Base-by-base conservation (phyloP, 805 yeast species). In the Hanseniaspora mollemarum region DNA sequence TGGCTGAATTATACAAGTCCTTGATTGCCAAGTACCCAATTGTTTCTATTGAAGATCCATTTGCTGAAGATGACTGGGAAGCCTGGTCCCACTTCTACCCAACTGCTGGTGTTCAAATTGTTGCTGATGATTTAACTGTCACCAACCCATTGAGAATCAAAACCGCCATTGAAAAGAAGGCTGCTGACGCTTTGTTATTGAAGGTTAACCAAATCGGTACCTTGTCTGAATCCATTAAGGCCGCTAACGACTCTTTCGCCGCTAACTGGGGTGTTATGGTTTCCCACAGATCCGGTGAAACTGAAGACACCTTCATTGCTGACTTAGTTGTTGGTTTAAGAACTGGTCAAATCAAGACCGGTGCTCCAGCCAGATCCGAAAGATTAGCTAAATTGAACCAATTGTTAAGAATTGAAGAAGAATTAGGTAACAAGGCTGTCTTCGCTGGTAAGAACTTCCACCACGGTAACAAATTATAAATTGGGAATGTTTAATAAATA, bases 241-340 rank as follows among this genome's bases (percentile, higher is more conserved):
- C 97, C 67, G 96, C 97, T 66, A 74, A 84, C 71, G 92, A 84
- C 73, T 85, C 97, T 54, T 88, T 80, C 75, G 81, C 80, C 59
- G 96, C 96, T 59, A 87, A 87, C 68, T 90, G 98, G 98, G 96
- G 96, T 79, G 96, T 88, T 69, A 88, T 90, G 96, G 97, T 92
- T 65, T 88, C 96, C 67, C 98, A 90, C 87, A 87, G 98, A 82
- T 88, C 96, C 64, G 98, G 98, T 77, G 98, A 90, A 80, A 88
- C 96, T 61, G 98, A 92, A 78, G 98, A 92, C 75, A 83, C 94
- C 66, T 82, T 86, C 77, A 90, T 90, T 72, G 97, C 98, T 67
- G 97, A 90, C 74, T 80, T 90, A 70, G 77, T 87, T 66, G 98
- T 92, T 65, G 97, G 97, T 78, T 80, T 90, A 72, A 87, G 96